phyloP scores from a whole-genome alignment of 2,329 filamentous ascomycete genomes.

The Colletotrichum sp. region DNA sequence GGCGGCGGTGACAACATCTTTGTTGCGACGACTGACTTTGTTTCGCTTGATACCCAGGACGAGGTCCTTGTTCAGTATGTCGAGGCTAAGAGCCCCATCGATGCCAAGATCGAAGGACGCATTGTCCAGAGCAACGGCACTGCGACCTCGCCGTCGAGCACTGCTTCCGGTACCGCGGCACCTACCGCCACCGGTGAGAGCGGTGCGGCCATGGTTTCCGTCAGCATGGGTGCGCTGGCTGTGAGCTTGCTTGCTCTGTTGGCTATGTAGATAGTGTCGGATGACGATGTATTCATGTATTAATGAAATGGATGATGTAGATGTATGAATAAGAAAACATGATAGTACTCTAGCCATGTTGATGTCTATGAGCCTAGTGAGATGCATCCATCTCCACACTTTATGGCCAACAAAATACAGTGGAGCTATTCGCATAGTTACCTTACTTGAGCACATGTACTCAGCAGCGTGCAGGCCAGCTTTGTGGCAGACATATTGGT shows the following conservation, averaged over 20 bases:
- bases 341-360: neutral
- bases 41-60: slow-evolving; percentile 57
- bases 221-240: neutral
- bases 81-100: slow-evolving; percentile 50
- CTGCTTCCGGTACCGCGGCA: neutral
- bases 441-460: too few species aligned
- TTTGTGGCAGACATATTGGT: too few species aligned
- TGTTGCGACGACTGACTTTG: slow-evolving; percentile 38
- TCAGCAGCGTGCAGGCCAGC: too few species aligned
- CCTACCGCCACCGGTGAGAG: neutral
- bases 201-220: neutral
- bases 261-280: neutral
- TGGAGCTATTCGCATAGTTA: too few species aligned
- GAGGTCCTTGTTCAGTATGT: slow-evolving; percentile 60
- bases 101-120: slow-evolving; percentile 53
- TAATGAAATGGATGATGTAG: slow-evolving; percentile 7
- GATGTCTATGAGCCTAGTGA: neutral
- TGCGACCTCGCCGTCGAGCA: neutral
- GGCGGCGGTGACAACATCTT: slow-evolving; percentile 69
- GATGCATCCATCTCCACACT: neutral
- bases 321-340: neutral
- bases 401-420: too few species aligned
- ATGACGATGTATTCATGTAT: neutral
- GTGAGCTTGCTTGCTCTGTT: neutral
- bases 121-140: slow-evolving; percentile 34